Base-by-base conservation (phyloP, 2,329 filamentous ascomycete species). In the Pseudofabraea citricarpa region DNA sequence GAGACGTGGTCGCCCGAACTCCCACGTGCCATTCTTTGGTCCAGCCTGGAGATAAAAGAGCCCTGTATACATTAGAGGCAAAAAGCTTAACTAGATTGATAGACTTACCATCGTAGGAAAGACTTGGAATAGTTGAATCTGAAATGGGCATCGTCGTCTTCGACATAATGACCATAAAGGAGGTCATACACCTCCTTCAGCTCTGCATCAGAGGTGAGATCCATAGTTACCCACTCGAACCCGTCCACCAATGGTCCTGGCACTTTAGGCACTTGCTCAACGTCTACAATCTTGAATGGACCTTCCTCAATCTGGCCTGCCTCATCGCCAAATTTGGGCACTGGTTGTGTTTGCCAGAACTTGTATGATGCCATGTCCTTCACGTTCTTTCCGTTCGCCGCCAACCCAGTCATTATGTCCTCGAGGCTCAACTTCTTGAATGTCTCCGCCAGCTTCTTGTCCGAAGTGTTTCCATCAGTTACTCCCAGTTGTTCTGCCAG, bases 361-460 rank as follows among this genome's bases (percentile, higher is more conserved):
- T 95, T 96, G 75, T 97, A 96, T 46, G 84, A 87, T 6, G 85
- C 90, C 89, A 96, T 95, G 61, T 96, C 90, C 71, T 95, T 96
- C 56, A 81, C 83, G 59, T 95, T 95, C 74, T 93, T 94, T 44
- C 86, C 87, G 49, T 79, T 82, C 6, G 87, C 73, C 13, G 90
- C 85, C 57, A 87, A 66, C 0, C 85, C 84, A 1, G 85, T 87
- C 75, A 88, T 79, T 59, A 87, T 79, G 50, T 88, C 83, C 60
- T 82, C 76, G 43, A 87, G 68, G 51, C 74, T 83, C 60, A 88
- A 71, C 55, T 77, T 76, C 65, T 78, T 78, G 49, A 85, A 69
- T 37, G 73, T 66, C 23, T 75, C 71, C 46, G 74, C 67, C 21
- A 75, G 66, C 43, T 71, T 65, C 15, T 67, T 63, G 7, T 37